Evolutionary conservation across 1,139 yeast genomes (phyloP).

Genomic region (Arxiozyma slooffiae): DNA sequence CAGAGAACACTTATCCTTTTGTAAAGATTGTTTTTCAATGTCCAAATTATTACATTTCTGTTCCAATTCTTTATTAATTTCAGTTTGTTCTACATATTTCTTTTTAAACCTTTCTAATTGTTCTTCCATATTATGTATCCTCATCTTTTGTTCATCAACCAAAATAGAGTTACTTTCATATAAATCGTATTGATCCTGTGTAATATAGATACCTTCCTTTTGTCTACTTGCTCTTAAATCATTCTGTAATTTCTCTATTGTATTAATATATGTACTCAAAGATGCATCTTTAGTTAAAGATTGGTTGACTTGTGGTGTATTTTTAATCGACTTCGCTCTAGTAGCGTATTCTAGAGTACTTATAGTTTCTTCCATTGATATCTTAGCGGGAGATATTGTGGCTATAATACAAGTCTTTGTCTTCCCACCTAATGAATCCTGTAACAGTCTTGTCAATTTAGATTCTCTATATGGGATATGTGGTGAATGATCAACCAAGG

Average conservation of each 20-base stretch:
- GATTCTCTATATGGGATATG: conserved; percentile 85
- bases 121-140: conserved; percentile 37
- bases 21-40: conserved; percentile 30
- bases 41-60: conserved; percentile 18
- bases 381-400: conserved; percentile 70
- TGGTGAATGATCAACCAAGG: conserved; percentile 48
- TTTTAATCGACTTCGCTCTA: conserved; percentile 68
- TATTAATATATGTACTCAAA: conserved; percentile 42
- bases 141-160: conserved; percentile 40
- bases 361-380: conserved; percentile 65
- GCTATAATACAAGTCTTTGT: conserved; percentile 76
- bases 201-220: conserved; percentile 58
- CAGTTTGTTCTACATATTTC: conserved; percentile 27
- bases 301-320: conserved; percentile 58
- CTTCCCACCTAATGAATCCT: conserved; percentile 75
- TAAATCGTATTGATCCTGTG: conserved; percentile 36
- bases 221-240: conserved; percentile 54
- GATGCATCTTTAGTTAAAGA: conserved; percentile 42
- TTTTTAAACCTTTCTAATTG: conserved; percentile 33
- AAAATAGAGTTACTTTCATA: conserved; percentile 38
- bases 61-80: conserved; percentile 20
- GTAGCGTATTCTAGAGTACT: conserved; percentile 81
- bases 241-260: conserved; percentile 48
- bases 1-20: conserved; percentile 26
- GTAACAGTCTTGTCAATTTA: conserved; percentile 65